Base-by-base conservation (phyloP, 2,329 filamentous ascomycete genomes). In the Ophiostoma fasciatum region DNA sequence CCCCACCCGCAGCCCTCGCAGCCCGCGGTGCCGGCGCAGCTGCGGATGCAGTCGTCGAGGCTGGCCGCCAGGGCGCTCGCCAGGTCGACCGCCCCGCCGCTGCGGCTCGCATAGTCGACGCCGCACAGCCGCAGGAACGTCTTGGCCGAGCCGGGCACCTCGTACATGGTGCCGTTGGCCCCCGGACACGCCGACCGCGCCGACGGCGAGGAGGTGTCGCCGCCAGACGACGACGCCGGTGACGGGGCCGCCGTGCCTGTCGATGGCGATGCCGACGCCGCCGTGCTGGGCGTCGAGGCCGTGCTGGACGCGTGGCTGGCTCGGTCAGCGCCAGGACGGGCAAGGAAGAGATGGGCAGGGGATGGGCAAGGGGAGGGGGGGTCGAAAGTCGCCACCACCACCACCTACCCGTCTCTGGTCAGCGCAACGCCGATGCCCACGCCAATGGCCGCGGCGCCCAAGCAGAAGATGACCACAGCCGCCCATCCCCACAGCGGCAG, bases 101-200 rank as follows among this genome's bases (percentile, higher is more conserved):
- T 40, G n/a, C 56, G 54, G 40, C n/a, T n/a, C n/a, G 49, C 55
- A 45, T 61, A 64, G 48, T 68, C 63, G 37, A 64, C 46, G 21
- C 61, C 63, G 46, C 63, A 67, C 14, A 60, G 35, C 7, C 59
- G 61, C 17, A 58, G 43, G 50, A 67, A 68, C 8, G 40, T 47
- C 41, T 57, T 59, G 7, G 54, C 46, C 4, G 59, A 59, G 8
- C 54, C 53, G 1, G 59, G 55, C 1, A 62, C 60, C 18, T 49
- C 35, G 44, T 61, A 66, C n/a, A 53, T 45, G 2, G 62, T 65
- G 36, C 59, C 58, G 45, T 64, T 64, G 12, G 57, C 53, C 1
- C 50, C 52, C 0, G 63, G 62, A 35, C 63, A 66, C 31, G 55
- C 51, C 3, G 52, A 48, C 20, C 51, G 48, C 2, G 52, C 40